Conservation (phyloP, 2,329 filamentous ascomycete species). For the Coniella lustricola region DNA sequence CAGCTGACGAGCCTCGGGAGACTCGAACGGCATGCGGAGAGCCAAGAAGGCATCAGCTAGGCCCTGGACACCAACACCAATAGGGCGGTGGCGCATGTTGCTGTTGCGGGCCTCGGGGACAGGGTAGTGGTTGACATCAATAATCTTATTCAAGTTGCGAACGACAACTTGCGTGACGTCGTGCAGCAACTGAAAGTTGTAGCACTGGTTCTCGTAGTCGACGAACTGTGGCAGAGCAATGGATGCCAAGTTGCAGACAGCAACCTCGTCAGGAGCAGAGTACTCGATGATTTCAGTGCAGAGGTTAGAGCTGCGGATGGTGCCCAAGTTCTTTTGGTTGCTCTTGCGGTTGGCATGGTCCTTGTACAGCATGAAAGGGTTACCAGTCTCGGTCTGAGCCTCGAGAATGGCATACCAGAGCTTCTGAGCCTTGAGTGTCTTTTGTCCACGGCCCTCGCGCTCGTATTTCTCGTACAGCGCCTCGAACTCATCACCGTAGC, state of each 20-base stretch:
- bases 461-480: constrained; percentile 92
- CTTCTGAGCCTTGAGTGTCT: constrained; percentile 95
- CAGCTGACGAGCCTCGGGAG: constrained; percentile 82
- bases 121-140: constrained; percentile 98
- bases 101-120: constrained; percentile 87
- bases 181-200: constrained; percentile 95
- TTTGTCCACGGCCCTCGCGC: constrained; percentile 75
- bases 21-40: constrained; percentile 94
- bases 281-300: constrained; percentile 99
- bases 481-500: constrained; percentile 97
- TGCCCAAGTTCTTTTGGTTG: constrained; percentile 99
- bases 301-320: constrained; percentile 95
- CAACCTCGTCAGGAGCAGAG: constrained; percentile 93
- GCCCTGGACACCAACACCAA: constrained; percentile 95
- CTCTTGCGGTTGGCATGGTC: constrained; percentile 97
- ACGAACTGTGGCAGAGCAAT: constrained; percentile 87
- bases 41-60: constrained; percentile 97
- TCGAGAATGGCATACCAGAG: constrained; percentile 98
- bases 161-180: constrained; percentile 89
- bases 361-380: constrained; percentile 99
- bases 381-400: constrained; percentile 97
- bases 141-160: constrained; percentile 95
- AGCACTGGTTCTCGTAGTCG: constrained; percentile 74
- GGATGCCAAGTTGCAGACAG: constrained; percentile 96
- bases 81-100: constrained; percentile 94